These are phyloP conservation scores for Spergularia azorica DNA, from an alignment of 179 eudicot species.

Conservation along the genomic window DNA sequence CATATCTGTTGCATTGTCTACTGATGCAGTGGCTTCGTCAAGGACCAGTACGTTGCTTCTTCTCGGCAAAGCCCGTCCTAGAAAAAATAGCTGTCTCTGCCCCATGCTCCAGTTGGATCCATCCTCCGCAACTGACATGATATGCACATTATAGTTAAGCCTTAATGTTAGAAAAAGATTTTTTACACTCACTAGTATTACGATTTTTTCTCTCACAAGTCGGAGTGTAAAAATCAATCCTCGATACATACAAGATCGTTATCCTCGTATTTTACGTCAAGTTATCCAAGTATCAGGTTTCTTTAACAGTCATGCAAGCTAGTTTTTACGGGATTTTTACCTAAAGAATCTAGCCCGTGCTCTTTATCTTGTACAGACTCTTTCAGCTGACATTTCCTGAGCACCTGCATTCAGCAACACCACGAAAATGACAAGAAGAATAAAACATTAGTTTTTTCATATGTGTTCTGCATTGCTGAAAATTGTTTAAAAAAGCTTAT, in stretches of 20 bases:
- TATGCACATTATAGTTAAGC: too few relatives aligned
- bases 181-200: too few relatives aligned
- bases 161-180: background rate
- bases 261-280: too few relatives aligned
- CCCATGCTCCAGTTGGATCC: constrained; percentile 92
- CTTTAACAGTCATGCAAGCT: background rate
- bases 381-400: constrained; percentile 52
- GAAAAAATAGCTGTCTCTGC: constrained; percentile 67
- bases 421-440: too few relatives aligned
- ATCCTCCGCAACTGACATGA: constrained; percentile 55
- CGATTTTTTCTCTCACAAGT: too few relatives aligned
- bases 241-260: too few relatives aligned
- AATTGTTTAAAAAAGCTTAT: too few relatives aligned
- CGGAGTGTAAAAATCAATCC: too few relatives aligned
- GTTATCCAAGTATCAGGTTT: too few relatives aligned
- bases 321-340: constrained; percentile 19
- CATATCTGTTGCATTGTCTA: constrained; percentile 65
- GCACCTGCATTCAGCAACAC: background rate
- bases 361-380: constrained; percentile 50
- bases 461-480: too few relatives aligned
- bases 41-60: constrained; percentile 64
- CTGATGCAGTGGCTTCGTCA: constrained; percentile 80
- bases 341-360: constrained; percentile 43
- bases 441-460: too few relatives aligned
- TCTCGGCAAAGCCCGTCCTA: constrained; percentile 69